Evolutionary conservation across 768 basidiomycete genomes (phyloP), one percentile per base, ranked within the genome.

Genomic region (Omphalotus guepiniiformis): DNA sequence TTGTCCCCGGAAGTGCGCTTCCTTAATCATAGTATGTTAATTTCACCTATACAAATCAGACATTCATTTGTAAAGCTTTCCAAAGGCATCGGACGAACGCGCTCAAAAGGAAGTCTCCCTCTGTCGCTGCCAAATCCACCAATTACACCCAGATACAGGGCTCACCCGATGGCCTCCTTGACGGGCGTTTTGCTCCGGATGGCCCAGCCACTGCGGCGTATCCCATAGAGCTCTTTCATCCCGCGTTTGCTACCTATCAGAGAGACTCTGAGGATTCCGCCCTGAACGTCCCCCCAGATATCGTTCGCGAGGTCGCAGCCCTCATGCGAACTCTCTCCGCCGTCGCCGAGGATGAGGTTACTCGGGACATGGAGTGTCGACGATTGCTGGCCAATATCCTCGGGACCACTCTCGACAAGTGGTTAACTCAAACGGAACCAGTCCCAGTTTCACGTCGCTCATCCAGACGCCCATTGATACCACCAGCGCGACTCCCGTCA

Each of bases 181-280:
- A 60, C 22, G 37, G 54, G 25, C 34, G 51, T 1, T 48, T 8
- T 21, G 2, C 42, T 26, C 15, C 9, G 23, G 11, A 5, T 5
- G 7, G 0, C 7, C 13, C 38, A 2, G 19, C 6, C 6, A 39
- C 52, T 35, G 53, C 50, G 13, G 51, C 46, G 0, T 43, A 42
- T 23, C 49, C 42, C 2, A 53, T 50, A 16, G 42, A 53, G 38
- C 8, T 53, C 15, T 53, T 51, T 34, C 27, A 55, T 19, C 51
- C 55, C 3, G 49, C 48, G 19, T 61, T 61, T 7, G 46, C 55
- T 11, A 35, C 26, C 19, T 61, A 61, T 41, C 41, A 39, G 0
- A 47, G 53, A 38, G 53, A 55, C 3, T 51, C 51, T 7, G 52
- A 51, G 30, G 46, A 58, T 2, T 42, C 47, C 0, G 1, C 13